A percentile compares a stretch with the other conserved stretches of the same genome.
phyloP scores from a whole-genome alignment of 441 rosid genomes.

The Populus trichocarpa region DNA sequence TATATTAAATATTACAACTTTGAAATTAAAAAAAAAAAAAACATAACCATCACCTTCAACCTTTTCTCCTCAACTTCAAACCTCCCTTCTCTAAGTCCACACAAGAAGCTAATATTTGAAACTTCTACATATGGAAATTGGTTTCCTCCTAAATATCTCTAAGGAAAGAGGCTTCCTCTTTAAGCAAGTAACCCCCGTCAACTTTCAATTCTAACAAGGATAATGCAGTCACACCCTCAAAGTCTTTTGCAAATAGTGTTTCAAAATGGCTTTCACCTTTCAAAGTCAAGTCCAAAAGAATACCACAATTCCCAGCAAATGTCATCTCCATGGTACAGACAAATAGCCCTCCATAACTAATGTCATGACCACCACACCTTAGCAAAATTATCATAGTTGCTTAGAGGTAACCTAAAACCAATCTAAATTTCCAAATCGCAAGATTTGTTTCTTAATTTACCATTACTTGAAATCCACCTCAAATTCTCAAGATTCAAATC shows the following conservation, averaged over 20 bases:
- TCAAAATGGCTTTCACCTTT: conserved; percentile 60
- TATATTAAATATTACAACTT: too few relatives aligned
- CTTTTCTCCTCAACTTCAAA: conserved; percentile 45
- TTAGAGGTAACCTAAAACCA: too few relatives aligned
- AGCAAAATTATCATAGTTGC: too few relatives aligned
- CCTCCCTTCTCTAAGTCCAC: conserved; percentile 90
- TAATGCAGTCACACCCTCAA: conserved; percentile 67
- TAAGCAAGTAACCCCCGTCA: conserved; percentile 50
- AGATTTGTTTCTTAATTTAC: too few relatives aligned
- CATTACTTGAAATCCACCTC: too few relatives aligned
- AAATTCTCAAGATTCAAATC: too few relatives aligned
- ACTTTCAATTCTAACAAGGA: conserved; percentile 58
- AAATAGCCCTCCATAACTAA: conserved; percentile 86
- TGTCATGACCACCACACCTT: conserved; percentile 59
- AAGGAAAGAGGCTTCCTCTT: conserved; percentile 56
- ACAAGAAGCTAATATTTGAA: conserved; percentile 78
- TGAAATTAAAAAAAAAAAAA: too few relatives aligned
- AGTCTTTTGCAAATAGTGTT: conserved; percentile 85
- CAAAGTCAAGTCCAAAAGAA: conserved; percentile 50
- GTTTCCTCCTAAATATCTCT: conserved; percentile 97
- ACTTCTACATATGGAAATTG: conserved; percentile 76
- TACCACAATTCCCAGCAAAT: conserved; percentile 87
- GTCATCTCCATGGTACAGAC: conserved; percentile 87
- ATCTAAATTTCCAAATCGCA: too few relatives aligned
- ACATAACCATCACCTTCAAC: too few relatives aligned